Conservation (phyloP, 164 flowering plant genomes). For the Cinnamomum chago region DNA sequence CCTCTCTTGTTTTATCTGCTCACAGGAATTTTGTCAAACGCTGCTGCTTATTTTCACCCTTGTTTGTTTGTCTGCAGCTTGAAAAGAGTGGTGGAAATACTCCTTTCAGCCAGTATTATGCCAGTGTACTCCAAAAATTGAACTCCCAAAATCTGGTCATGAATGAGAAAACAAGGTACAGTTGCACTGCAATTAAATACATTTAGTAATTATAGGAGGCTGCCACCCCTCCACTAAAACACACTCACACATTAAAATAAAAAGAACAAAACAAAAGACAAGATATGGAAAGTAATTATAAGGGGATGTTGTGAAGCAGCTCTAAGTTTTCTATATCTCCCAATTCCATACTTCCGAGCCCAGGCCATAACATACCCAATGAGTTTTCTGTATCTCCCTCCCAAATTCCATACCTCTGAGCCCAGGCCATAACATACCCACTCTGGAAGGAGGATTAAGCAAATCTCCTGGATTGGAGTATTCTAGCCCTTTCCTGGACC, state of each 20-base stretch:
- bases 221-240: neutral
- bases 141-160: slow-evolving; percentile 1
- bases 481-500: neutral
- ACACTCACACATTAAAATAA: neutral
- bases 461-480: neutral
- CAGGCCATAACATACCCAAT: neutral
- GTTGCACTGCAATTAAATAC: neutral
- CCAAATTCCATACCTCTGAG: neutral
- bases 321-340: neutral
- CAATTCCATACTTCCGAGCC: neutral
- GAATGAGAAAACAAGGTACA: slow-evolving; percentile 20
- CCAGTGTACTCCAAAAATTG: slow-evolving; percentile 17
- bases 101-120: slow-evolving; percentile 27
- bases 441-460: neutral
- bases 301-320: neutral
- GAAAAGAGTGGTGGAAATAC: slow-evolving; percentile 14
- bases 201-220: no score
- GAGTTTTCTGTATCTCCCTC: no score
- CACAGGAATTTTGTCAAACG: neutral
- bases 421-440: neutral
- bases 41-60: neutral
- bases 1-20: neutral
- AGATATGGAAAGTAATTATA: no score
- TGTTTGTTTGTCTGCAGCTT: slow-evolving; percentile 14
- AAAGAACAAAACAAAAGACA: no score